Evolutionary conservation across 352 stramenopile genomes (phyloP).

Genomic region (Phytophthora sansomeana): DNA sequence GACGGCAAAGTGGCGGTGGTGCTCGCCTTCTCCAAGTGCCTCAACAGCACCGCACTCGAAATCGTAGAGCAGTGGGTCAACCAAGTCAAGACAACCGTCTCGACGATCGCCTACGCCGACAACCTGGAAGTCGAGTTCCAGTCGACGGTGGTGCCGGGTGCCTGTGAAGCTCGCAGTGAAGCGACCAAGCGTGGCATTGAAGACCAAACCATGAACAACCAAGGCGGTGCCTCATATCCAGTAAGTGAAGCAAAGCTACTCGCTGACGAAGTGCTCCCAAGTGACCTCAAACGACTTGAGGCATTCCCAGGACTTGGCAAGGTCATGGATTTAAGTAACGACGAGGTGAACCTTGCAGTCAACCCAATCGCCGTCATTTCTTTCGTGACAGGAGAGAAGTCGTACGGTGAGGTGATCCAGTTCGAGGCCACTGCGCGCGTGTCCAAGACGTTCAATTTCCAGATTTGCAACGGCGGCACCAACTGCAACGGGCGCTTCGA

Average conservation of each 20-base stretch:
- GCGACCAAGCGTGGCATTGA: slow-evolving; percentile 29
- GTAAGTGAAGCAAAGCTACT: slow-evolving; percentile 8
- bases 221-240: neutral
- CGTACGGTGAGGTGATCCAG: slow-evolving; percentile 41
- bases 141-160: slow-evolving; percentile 52
- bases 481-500: slow-evolving; percentile 31
- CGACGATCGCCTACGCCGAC: neutral
- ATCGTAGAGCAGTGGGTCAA: slow-evolving; percentile 60
- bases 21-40: slow-evolving; percentile 73
- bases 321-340: slow-evolving; percentile 33
- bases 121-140: slow-evolving; percentile 35
- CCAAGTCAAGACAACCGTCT: slow-evolving; percentile 28
- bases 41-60: slow-evolving; percentile 48
- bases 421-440: slow-evolving; percentile 39
- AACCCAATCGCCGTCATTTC: slow-evolving; percentile 48
- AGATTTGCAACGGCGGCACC: slow-evolving; percentile 32
- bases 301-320: slow-evolving; percentile 45
- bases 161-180: slow-evolving; percentile 44
- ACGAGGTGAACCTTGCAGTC: slow-evolving; percentile 1
- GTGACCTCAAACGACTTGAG: slow-evolving; percentile 44
- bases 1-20: slow-evolving; percentile 44
- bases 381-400: slow-evolving; percentile 50
- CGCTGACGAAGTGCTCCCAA: slow-evolving; percentile 23
- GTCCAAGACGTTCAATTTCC: slow-evolving; percentile 53
- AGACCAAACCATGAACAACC: slow-evolving; percentile 24